These are phyloP conservation scores for Avena insularis DNA, from an alignment of 176 grass and related monocot species.

Conservation along the genomic window DNA sequence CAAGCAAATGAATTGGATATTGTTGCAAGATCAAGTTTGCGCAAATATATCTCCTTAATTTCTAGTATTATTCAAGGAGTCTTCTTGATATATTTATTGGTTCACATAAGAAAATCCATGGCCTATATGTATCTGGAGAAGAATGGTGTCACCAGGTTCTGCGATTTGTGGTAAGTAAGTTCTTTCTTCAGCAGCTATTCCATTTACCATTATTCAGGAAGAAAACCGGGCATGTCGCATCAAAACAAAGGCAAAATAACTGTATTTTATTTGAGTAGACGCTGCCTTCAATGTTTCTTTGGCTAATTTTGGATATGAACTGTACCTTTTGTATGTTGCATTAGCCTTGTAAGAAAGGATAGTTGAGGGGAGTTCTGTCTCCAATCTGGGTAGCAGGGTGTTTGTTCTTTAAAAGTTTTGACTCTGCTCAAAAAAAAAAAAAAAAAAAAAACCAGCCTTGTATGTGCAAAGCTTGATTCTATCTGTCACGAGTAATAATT, in stretches of 20 bases:
- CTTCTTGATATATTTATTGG: neutral
- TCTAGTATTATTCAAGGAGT: neutral
- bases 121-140: neutral
- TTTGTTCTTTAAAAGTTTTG: neutral
- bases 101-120: neutral
- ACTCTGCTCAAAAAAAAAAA: too few relatives aligned
- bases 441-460: too few relatives aligned
- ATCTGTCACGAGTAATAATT: too few relatives aligned
- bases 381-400: neutral
- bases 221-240: neutral
- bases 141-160: neutral
- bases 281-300: neutral
- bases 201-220: neutral
- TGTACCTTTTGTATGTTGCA: neutral
- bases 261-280: neutral
- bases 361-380: neutral
- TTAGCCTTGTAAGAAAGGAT: neutral
- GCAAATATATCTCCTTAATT: neutral
- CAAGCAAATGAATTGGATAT: neutral
- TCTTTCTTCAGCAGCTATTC: neutral
- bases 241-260: constrained; percentile 4
- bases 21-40: neutral
- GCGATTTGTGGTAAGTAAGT: neutral
- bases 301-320: neutral
- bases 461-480: too few relatives aligned